Base-by-base conservation (phyloP, 768 basidiomycete species). In the Lactarius akahatsu region DNA sequence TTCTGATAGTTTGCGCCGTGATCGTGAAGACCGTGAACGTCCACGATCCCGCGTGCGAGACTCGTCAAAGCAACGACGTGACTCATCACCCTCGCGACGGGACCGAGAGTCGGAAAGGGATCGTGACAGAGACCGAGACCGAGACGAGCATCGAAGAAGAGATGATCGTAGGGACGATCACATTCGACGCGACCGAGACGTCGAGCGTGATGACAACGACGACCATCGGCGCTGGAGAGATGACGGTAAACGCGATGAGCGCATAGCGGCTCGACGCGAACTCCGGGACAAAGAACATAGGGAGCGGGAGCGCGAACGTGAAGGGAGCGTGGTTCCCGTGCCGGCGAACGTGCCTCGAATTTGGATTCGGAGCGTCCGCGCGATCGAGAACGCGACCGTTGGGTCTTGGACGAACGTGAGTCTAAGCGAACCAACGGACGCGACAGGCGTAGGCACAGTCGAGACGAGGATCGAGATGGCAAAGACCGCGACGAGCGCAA, bases 221-320 rank as follows among this genome's bases (percentile, higher is more conserved):
- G 89, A 92, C 70, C 78, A 86, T 30, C 81, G 91, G 61, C 85
- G 86, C 66, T 93, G 91, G 91, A 81, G 89, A 71, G 91, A 93
- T 73, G 91, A 92, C 70, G 91, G 91, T 18, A 89, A 85, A 74
- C 83, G 91, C 57, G 91, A 93, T 52, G 91, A 93, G 72, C 81
- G 91, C 40, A 73, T 91, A 63, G 83, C 86, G 50, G 80, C 85
- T 23, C 81, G 89, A 61, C 83, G 89, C 64, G 80, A 84, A 64
- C 54, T 66, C 34, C 82, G 83, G 52, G 82, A 84, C 52, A 70
- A 75, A 41, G 78, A 76, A 32, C 74, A 75, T 10, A 72, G 78
- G 9, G 76, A 76, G 28, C 74, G 78, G 45, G 79, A 73, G 61
- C 74, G 78, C 50, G 79, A 73, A 62, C 74, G 69, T 65, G 81